Base-by-base conservation (phyloP, 2,329 filamentous ascomycete species). In the Coleophoma eucalyptorum region DNA sequence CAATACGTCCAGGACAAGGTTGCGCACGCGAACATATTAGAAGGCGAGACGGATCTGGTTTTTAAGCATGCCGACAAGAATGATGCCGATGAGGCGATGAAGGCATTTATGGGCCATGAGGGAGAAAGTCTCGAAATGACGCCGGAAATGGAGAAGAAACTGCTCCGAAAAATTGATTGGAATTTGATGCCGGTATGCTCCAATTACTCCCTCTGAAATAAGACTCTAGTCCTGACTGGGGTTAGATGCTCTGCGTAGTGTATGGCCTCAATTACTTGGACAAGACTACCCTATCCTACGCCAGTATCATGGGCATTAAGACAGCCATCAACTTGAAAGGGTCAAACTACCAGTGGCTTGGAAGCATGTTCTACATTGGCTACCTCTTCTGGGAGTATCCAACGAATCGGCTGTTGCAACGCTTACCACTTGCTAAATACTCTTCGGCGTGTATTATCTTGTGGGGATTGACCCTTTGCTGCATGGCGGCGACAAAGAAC, bases 351-450 rank as follows among this genome's bases (percentile, higher is more conserved):
- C 71, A 76, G 62, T 78, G 75, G 75, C 62, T 78, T 2, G 67
- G 71, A 1, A 71, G 66, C 58, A 67, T 76, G 62, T 76, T 75
- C 52, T 75, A 75, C 52, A 73, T 75, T 43, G 72, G 72, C 62
- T 62, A 56, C 55, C 55, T 57, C 5, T 44, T 50, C 12, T 64
- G 57, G 58, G 62, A 66, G 50, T 67, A 65, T 34, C 64, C 64
- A 2, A 63, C 62, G 8, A 65, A 63, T 49, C 56, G 59, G 43
- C 48, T 67, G 2, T 44, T 60, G 15, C 83, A 86, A 62, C 69
- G 75, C 1, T 64, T 86, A 2, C 83, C 83, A 1, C 63, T 86
- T 2, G 83, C 80, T 0, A 86, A 86, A 63, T 86, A 84, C 65
- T 82, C 78, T 1, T 79, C 78, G 0, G 73, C 78, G 52, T 84